Conservation (phyloP, 768 basidiomycete genomes). For the Leccinum imitatum region DNA sequence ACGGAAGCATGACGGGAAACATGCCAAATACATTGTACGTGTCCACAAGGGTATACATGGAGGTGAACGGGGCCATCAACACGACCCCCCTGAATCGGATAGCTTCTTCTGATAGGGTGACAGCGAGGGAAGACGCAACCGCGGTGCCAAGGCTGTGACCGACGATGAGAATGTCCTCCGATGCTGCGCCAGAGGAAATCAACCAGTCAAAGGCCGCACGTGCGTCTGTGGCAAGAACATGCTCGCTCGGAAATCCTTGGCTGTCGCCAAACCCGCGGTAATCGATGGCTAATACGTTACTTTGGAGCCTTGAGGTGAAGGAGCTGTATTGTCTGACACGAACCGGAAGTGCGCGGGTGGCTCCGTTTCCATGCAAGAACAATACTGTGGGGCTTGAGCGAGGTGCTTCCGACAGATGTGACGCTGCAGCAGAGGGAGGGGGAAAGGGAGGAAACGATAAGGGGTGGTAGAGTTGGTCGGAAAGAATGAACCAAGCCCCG, state of each 20-base stretch:
- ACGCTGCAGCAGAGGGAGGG: conserved; percentile 34
- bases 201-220: conserved; percentile 82
- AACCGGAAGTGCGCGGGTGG: conserved; percentile 63
- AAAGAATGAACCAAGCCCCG: conserved; percentile 85
- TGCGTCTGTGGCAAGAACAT: conserved; percentile 71
- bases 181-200: conserved; percentile 51
- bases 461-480: conserved; percentile 60
- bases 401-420: conserved; percentile 55
- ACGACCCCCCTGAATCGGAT: conserved; percentile 47
- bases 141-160: conserved; percentile 93
- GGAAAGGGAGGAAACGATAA: conserved; percentile 29
- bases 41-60: conserved; percentile 57
- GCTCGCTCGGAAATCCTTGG: conserved; percentile 71
- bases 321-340: conserved; percentile 71
- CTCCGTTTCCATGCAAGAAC: conserved; percentile 92
- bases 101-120: conserved; percentile 46
- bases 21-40: conserved; percentile 66
- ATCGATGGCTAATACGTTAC: conserved; percentile 84
- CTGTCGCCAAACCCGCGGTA: conserved; percentile 94
- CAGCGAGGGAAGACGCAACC: conserved; percentile 54
- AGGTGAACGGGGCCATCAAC: conserved; percentile 57
- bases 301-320: conserved; percentile 61
- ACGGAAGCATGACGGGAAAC: conserved; percentile 70
- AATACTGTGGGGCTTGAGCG: conserved; percentile 68
- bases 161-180: conserved; percentile 65